Evolutionary conservation across 805 yeast genomes (phyloP), one percentile per base, ranked within the genome.

Genomic region (Candida khao-thaluensis): DNA sequence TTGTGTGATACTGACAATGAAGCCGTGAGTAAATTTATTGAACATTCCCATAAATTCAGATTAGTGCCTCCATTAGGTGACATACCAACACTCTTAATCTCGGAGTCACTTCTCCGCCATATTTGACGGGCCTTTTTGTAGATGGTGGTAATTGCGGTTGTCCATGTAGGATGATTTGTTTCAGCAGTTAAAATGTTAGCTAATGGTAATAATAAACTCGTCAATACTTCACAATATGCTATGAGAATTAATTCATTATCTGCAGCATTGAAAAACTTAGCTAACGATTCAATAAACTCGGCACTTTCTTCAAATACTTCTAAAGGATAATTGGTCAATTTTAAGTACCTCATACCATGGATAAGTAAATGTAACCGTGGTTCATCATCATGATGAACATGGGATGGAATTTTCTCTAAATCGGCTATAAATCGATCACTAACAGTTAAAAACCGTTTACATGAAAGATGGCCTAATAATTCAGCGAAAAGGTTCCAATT

Each of bases 91-190:
- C 29, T 12, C 23, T 36, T 32, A 7, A 43, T 30, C 14, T 18
- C 25, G 11, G 23, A 10, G 14, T 43, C 49, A 14, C 45, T 45
- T 6, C 72, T 49, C 69, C 73, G 51, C 65, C 74, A 70, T 35
- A 64, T 74, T 40, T 56, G 59, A 28, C 70, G 72, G 11, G 74
- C 67, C 41, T 72, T 76, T 11, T 69, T 60, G 56, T 76, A 81
- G 10, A 91, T 77, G 14, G 70, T 64, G 16, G 75, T 74, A 38
- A 88, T 76, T 0, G 96, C 93, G 28, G 80, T 85, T 0, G 82
- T 81, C 99, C 99, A 93, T 1, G 84, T 79, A 3, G 99, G 99
- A 57, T 91, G 95, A 53, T 93, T 91, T 0, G 88, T 90, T 56
- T 93, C 99, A 0, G 96, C 98, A 0, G 96, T 87, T 22, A 90